Evolutionary conservation across 306 rosid species (phyloP).

Genomic region (Glycine latifolia): DNA sequence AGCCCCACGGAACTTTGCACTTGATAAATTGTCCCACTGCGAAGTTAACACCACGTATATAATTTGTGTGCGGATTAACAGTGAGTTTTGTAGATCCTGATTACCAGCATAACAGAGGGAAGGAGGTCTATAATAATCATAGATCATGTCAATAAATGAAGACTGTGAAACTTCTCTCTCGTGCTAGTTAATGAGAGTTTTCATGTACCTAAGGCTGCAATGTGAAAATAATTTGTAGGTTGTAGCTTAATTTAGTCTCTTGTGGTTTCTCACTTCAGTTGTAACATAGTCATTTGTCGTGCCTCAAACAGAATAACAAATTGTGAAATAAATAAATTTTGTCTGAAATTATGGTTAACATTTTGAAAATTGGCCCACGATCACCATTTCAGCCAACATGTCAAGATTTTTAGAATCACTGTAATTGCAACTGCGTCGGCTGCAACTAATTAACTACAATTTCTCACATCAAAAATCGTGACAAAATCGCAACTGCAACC

Average conservation of each 20-base stretch:
- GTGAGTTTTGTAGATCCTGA: slow-evolving; percentile 48
- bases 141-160: slow-evolving; percentile 1
- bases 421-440: no score
- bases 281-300: background rate
- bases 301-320: background rate
- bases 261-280: background rate
- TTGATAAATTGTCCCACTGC: slow-evolving; percentile 14
- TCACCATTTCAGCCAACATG: no score
- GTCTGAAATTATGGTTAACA: slow-evolving; percentile 5
- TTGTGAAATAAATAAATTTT: slow-evolving; percentile 31
- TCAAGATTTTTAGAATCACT: no score
- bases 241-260: slow-evolving; percentile 29
- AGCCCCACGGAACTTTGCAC: slow-evolving; percentile 50
- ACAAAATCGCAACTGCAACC: background rate
- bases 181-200: slow-evolving; percentile 46
- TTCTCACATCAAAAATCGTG: background rate
- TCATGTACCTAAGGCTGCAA: slow-evolving; percentile 40
- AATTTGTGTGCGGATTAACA: background rate
- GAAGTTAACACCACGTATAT: background rate
- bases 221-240: slow-evolving; percentile 39
- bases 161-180: slow-evolving; percentile 31
- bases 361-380: no score
- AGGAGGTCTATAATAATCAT: slow-evolving; percentile 10
- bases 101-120: slow-evolving; percentile 38
- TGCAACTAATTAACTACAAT: no score